A percentile compares a stretch with the other conserved stretches of the same genome.
Conservation (phyloP, 352 stramenopile species). For the Globisporangium okanoganense region DNA sequence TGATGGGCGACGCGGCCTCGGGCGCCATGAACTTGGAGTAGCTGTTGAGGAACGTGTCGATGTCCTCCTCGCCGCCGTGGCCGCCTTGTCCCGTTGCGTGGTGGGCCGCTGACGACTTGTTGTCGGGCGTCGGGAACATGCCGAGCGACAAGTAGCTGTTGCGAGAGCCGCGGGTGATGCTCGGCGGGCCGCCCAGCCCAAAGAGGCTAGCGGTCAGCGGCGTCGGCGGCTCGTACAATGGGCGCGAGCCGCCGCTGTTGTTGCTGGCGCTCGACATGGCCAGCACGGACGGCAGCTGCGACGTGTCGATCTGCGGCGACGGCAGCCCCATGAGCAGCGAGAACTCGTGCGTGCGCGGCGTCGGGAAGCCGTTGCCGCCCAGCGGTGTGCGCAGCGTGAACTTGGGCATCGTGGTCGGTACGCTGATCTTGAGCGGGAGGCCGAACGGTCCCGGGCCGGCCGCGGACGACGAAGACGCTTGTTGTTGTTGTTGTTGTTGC, state of each 20-base stretch:
- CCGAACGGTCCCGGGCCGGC: constrained; percentile 48
- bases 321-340: constrained; percentile 60
- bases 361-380: constrained; percentile 59
- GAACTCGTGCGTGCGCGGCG: constrained; percentile 66
- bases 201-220: constrained; percentile 29
- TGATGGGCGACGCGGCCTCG: constrained; percentile 34
- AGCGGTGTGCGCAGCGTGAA: constrained; percentile 57
- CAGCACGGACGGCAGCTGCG: constrained; percentile 62
- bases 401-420: constrained; percentile 66
- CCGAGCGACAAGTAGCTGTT: constrained; percentile 53
- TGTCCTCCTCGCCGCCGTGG: constrained; percentile 36
- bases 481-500: constrained; percentile 19
- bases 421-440: constrained; percentile 68
- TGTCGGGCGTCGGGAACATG: constrained; percentile 40
- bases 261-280: constrained; percentile 57
- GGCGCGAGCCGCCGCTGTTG: constrained; percentile 8
- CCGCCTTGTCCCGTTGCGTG: constrained; percentile 12
- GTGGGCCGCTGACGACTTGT: constrained; percentile 27
- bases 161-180: constrained; percentile 37
- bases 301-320: constrained; percentile 71
- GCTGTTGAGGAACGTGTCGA: constrained; percentile 64
- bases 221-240: constrained; percentile 28
- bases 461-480: constrained; percentile 13
- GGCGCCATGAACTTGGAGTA: constrained; percentile 72
- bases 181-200: constrained; percentile 45